These are phyloP conservation scores for Penicillium sp. DNA, from an alignment of 2,329 filamentous ascomycete species.

Conservation along the genomic window DNA sequence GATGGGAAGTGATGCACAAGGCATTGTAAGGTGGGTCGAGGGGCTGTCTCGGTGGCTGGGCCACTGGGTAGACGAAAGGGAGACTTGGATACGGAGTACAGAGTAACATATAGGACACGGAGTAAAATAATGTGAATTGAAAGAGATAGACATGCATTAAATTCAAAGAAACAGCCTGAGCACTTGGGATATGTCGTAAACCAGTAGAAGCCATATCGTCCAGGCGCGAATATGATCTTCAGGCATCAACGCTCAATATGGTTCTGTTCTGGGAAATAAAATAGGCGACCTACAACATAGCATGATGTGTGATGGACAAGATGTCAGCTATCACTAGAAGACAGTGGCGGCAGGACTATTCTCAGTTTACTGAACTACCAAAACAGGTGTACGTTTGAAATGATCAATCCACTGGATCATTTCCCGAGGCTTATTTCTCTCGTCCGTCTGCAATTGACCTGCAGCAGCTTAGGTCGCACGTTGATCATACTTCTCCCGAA, in stretches of 20 bases:
- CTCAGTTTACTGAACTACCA: too few species aligned
- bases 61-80: neutral
- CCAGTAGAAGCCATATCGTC: neutral
- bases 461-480: neutral
- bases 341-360: too few species aligned
- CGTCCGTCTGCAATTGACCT: neutral
- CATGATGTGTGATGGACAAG: too few species aligned
- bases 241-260: neutral
- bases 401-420: too few species aligned
- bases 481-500: conserved; percentile 15
- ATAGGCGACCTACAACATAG: neutral
- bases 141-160: neutral
- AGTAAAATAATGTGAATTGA: too few species aligned
- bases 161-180: neutral
- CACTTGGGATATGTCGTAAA: too few species aligned
- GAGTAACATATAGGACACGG: too few species aligned
- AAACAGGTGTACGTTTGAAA: too few species aligned
- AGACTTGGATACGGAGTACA: neutral
- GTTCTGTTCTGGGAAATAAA: neutral
- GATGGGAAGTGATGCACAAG: neutral
- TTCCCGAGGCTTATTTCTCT: neutral
- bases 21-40: neutral
- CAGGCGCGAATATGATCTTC: neutral
- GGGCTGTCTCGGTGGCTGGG: neutral
- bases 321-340: too few species aligned